phyloP scores from a whole-genome alignment of 306 rosid genomes.

The Medicago ruthenica region DNA sequence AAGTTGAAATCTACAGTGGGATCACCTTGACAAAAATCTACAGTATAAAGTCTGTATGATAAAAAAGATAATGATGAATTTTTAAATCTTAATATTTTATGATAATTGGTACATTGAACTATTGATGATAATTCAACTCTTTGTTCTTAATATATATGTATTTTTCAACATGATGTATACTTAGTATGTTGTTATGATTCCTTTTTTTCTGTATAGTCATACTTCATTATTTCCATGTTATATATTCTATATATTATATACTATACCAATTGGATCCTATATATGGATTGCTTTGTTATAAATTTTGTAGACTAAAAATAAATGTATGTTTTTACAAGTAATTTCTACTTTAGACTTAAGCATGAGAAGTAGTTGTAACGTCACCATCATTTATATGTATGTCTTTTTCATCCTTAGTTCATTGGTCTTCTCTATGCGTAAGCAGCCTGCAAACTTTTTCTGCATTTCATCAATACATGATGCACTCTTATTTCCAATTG shows the following conservation, averaged over 20 bases:
- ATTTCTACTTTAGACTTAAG: conserved; percentile 64
- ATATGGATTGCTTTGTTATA: conserved; percentile 27
- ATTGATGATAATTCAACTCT: no score
- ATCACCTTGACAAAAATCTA: conserved; percentile 44
- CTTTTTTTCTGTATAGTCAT: conserved; percentile 37
- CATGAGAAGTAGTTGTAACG: conserved; percentile 72
- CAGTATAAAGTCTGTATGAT: conserved; percentile 47
- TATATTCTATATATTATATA: background rate
- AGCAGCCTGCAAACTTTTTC: conserved; percentile 45
- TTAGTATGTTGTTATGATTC: conserved; percentile 11
- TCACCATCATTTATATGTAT: conserved; percentile 63
- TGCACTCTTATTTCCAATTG: conserved; percentile 44
- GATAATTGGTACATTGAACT: background rate
- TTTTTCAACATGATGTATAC: conserved; percentile 1
- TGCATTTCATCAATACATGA: conserved; percentile 46
- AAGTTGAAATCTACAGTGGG: conserved; percentile 58
- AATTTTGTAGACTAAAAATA: conserved; percentile 42
- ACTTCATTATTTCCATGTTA: background rate
- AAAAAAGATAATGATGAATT: conserved; percentile 8
- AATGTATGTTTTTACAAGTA: conserved; percentile 48
- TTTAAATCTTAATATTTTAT: conserved; percentile 27
- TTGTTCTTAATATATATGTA: no score
- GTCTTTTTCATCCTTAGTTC: conserved; percentile 55
- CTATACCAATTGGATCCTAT: background rate
- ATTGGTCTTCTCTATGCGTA: conserved; percentile 47